These are phyloP conservation scores for Raphanus raphanistrum DNA, from an alignment of 345 rosid species.

Conservation along the genomic window DNA sequence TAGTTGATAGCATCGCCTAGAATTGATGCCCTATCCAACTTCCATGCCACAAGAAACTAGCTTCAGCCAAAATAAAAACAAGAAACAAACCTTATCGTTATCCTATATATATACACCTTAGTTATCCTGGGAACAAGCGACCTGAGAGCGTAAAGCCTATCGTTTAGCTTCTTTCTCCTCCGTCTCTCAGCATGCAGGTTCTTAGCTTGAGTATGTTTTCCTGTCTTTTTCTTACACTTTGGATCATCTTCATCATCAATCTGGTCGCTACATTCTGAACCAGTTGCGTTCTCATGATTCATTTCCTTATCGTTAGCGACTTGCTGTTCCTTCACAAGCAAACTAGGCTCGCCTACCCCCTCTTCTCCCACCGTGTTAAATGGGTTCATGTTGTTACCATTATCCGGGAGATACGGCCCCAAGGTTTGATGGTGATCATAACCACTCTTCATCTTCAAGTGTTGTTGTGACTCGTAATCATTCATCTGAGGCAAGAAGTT, in stretches of 20 bases:
- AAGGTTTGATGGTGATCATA: constrained; percentile 31
- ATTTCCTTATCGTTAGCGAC: constrained; percentile 48
- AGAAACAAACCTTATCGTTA: not conserved
- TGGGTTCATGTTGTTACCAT: constrained; percentile 35
- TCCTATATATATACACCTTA: constrained; percentile 44
- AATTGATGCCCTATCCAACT: constrained; percentile 90
- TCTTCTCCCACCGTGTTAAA: constrained; percentile 34
- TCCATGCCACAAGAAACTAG: constrained; percentile 22
- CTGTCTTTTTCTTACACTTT: constrained; percentile 47
- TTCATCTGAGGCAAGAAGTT: constrained; percentile 51
- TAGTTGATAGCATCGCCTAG: constrained; percentile 92
- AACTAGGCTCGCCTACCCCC: constrained; percentile 45
- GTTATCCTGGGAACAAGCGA: constrained; percentile 82
- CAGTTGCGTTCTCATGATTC: constrained; percentile 53
- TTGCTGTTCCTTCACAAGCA: constrained; percentile 38
- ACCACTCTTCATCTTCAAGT: constrained; percentile 40
- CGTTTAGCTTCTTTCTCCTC: constrained; percentile 91
- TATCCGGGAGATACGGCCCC: constrained; percentile 30
- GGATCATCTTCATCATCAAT: constrained; percentile 68
- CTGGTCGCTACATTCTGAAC: constrained; percentile 77
- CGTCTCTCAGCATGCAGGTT: constrained; percentile 87
- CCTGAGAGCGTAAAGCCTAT: constrained; percentile 75
- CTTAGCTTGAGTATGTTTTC: constrained; percentile 63
- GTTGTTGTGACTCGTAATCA: constrained; percentile 36
- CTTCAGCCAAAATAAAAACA: not conserved